Evolutionary conservation across 2,329 filamentous ascomycete genomes (phyloP), one percentile per base, ranked within the genome.

Genomic region (Fusarium globosum): DNA sequence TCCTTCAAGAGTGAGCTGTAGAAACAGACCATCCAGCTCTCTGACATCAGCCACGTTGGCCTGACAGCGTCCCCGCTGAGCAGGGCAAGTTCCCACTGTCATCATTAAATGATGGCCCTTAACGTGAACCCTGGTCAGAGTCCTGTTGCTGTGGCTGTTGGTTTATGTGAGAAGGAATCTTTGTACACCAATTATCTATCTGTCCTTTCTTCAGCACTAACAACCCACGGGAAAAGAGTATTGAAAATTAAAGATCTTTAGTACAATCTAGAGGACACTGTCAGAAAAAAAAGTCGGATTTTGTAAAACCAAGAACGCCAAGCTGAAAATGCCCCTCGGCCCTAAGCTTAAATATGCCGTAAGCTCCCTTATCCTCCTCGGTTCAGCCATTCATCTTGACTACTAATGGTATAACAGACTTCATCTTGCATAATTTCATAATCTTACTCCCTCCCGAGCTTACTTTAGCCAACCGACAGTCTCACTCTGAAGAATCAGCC

Each of bases 1-100:
- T 30, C 43, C 43, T 33, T 62, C 41, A 23, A 45, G 33, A 23
- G 42, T 46, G 52, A 68, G 48, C 57, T 33, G 51, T 61, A 43
- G 61, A 30, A 21, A 60, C 45, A 61, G 72, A 57, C 76, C 76
- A 77, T 74, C 76, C 76, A 78, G 73, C 64, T 66, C 64, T 78
- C 76, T 75, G 63, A 77, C 75, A 78, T 78, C 73, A 77, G 75
- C 72, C 76, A 78, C 76, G 73, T 77, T 77, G 69, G 28, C 69
- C 66, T 62, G 49, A 48, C 38, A 46, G 38, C 26, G 51, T 49
- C 48, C 61, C 64, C 66, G 52, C 66, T 68, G 52, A 70, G 66
- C 65, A 72, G 46, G 76, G 66, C 65, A 72, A 46, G 74, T 71
- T 73, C 72, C 68, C 64, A 60, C 71, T 73, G 63, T 75, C 69